Conservation (phyloP, 352 stramenopile species). For the Globisporangium radiosum region DNA sequence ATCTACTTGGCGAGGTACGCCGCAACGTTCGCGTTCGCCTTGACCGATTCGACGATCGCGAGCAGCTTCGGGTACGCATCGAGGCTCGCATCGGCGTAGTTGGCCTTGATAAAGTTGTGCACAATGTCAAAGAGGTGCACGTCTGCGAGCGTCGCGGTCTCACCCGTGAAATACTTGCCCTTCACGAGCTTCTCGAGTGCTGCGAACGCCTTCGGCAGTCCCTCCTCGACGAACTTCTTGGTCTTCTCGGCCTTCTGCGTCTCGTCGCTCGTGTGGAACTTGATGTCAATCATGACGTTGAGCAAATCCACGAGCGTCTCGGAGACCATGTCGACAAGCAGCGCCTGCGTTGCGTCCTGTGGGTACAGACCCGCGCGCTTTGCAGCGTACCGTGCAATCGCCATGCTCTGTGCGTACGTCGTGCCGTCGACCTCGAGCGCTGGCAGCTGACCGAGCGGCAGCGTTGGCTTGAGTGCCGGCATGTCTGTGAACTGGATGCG, state of each 20-base stretch:
- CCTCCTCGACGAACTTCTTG: background rate
- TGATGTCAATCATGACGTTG: background rate
- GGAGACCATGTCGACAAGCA: constrained; percentile 15
- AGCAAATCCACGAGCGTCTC: constrained; percentile 9
- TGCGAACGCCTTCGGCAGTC: constrained; percentile 13
- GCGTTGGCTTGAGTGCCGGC: no score
- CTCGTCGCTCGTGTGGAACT: constrained; percentile 1
- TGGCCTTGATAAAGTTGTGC: constrained; percentile 26
- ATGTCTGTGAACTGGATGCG: no score
- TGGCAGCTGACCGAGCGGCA: constrained; percentile 23
- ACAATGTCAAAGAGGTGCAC: constrained; percentile 34
- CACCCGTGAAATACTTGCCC: constrained; percentile 43
- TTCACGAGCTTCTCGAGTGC: constrained; percentile 34
- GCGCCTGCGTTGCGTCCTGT: constrained; percentile 5
- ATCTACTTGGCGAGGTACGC: constrained; percentile 27
- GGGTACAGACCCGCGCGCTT: constrained; percentile 19
- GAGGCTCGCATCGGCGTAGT: constrained; percentile 7
- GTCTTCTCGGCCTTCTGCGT: constrained; percentile 1
- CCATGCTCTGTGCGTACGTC: constrained; percentile 19
- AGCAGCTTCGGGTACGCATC: constrained; percentile 4
- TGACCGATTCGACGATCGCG: constrained; percentile 17
- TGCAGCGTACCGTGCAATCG: constrained; percentile 26
- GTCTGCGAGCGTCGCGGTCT: constrained; percentile 30
- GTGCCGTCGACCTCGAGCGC: constrained; percentile 24
- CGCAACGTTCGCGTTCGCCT: constrained; percentile 19